Evolutionary conservation across 371 early-diverging fungal genomes (phyloP), one percentile per base, ranked within the genome.

Genomic region (Umbelopsis sp.): DNA sequence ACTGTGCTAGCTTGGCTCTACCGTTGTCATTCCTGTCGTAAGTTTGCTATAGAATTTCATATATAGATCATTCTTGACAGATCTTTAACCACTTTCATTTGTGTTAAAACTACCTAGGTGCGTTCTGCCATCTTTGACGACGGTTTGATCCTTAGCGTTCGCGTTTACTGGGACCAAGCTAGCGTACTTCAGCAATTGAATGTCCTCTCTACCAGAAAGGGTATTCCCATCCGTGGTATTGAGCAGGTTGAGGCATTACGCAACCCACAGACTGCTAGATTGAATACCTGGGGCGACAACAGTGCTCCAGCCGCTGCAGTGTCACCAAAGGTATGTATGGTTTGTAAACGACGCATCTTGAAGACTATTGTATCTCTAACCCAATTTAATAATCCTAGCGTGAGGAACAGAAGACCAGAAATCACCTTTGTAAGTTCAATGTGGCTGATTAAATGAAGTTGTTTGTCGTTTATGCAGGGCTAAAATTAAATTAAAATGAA

Each of bases 141-240:
- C 16, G 69, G 65, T 6, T 66, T 71, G 48, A 83, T 83, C 46
- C 53, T 75, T 4, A 66, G 70, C 1, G 67, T 83, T 63, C 78
- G 80, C 6, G 71, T 79, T 37, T 71, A 72, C 63, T 83, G 83
- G 83, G 83, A 83, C 57, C 83, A 83, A 67, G 83, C 81, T 3
- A 75, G 73, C 14, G 74, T 83, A 22, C 70, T 83, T 52, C 77
- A 77, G 46, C 83, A 83, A 53, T 44, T 83, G 5, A 72, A 72
- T 1, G 72, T 82, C 0, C 77, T 82, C 14, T 63, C 76, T 37
- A 68, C 74, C 51, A 72, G 71, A 38, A 62, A 69, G 48, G 68
- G 74, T 16, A 77, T 77, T 76, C 83, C 83, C 20, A 74, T 81
- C 45, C 69, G 66, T 24, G 81, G 78, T 48, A 69, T 70, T n/a